These are phyloP conservation scores for Colletotrichum sp. DNA, from an alignment of 2,329 filamentous ascomycete species.

Conservation along the genomic window DNA sequence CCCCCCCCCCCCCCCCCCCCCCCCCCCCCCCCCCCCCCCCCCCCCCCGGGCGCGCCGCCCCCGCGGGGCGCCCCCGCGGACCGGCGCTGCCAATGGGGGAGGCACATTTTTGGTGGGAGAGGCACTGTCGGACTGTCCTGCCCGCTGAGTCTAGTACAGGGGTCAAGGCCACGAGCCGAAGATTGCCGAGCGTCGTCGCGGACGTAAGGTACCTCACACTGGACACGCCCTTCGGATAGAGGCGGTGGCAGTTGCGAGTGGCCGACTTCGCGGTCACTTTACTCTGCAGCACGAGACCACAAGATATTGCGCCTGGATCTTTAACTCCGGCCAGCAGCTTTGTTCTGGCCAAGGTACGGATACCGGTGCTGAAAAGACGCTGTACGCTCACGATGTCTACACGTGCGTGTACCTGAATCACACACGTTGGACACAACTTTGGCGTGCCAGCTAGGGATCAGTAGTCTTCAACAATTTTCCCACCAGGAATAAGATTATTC, in stretches of 20 bases:
- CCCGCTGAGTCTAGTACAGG: constrained; percentile 8
- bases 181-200: constrained; percentile 19
- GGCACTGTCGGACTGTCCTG: not conserved
- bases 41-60: too few relatives aligned
- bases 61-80: not conserved
- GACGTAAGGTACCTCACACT: not conserved
- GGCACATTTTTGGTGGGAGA: not conserved
- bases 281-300: not conserved
- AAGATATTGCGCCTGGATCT: not conserved
- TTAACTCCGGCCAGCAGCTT: not conserved
- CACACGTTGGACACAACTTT: not conserved
- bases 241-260: not conserved
- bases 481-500: constrained; percentile 1
- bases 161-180: constrained; percentile 20
- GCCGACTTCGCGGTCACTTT: not conserved
- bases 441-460: not conserved
- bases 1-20: too few relatives aligned
- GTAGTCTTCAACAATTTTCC: not conserved
- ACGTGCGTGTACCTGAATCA: not conserved
- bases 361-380: not conserved
- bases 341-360: not conserved
- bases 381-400: not conserved
- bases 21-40: too few relatives aligned
- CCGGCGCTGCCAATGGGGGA: not conserved
- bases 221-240: not conserved